Percentiles rank a stretch among this genome's conserved stretches.
These are phyloP conservation scores for Aspergillus chevalieri DNA, from an alignment of 2,329 filamentous ascomycete species.

Conservation along the genomic window DNA sequence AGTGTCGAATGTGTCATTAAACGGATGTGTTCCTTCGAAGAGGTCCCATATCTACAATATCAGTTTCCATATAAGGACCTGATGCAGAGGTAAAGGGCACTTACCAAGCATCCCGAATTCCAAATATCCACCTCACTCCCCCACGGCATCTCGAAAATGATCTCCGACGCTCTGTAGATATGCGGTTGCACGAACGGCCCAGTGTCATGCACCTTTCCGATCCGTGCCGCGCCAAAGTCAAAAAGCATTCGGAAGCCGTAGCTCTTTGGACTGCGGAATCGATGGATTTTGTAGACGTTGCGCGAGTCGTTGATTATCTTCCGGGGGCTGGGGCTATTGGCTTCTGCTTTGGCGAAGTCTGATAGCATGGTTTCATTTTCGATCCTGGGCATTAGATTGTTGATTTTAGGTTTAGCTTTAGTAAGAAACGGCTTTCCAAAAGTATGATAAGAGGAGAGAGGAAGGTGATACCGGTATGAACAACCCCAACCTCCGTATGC, in stretches of 20 bases:
- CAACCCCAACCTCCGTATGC: constrained; percentile 25
- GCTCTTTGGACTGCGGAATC: constrained; percentile 14
- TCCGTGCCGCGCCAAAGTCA: constrained; percentile 31
- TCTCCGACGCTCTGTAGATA: constrained; percentile 31
- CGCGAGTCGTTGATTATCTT: constrained; percentile 21
- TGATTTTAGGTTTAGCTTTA: constrained; percentile 33
- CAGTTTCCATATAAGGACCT: background rate
- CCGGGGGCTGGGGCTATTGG: constrained; percentile 20
- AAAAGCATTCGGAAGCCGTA: constrained; percentile 26
- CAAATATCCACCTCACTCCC: constrained; percentile 45
- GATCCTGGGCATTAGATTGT: constrained; percentile 36
- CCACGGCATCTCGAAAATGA: constrained; percentile 44
- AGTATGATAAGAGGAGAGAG: background rate
- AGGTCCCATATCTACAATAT: constrained; percentile 42
- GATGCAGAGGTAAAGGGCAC: too few relatives aligned
- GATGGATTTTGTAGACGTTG: constrained; percentile 25
- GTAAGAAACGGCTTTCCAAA: background rate
- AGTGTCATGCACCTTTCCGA: constrained; percentile 24
- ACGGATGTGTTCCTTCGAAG: constrained; percentile 43
- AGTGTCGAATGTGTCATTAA: constrained; percentile 24
- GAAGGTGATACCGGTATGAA: constrained; percentile 26
- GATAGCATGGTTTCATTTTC: constrained; percentile 23
- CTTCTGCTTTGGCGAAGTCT: constrained; percentile 22
- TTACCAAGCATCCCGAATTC: constrained; percentile 44
- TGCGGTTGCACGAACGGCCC: constrained; percentile 41